phyloP scores from a whole-genome alignment of 192 early-diverging fungal genomes.

The Paraglomus occultum region DNA sequence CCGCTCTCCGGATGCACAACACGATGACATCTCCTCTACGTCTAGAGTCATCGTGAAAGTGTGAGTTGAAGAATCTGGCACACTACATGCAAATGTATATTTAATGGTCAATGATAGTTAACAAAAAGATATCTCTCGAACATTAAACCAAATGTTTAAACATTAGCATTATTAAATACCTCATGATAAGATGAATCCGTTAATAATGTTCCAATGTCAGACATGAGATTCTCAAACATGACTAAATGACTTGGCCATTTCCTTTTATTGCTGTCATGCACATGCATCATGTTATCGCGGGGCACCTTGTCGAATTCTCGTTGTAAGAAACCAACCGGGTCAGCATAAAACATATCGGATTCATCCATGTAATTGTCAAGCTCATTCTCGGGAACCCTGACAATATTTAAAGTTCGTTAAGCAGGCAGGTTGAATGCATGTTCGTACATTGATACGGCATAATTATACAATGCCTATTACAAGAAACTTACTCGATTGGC shows the following conservation, averaged over 20 bases:
- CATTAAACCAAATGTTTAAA: not conserved
- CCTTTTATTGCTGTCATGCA: constrained; percentile 28
- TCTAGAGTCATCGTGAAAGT: constrained; percentile 79
- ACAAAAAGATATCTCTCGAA: not conserved
- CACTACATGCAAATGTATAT: constrained; percentile 51
- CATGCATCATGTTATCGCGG: not conserved
- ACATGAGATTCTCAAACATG: no score
- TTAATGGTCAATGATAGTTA: no score
- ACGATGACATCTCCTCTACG: constrained; percentile 83
- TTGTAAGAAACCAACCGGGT: constrained; percentile 60
- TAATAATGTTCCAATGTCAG: constrained; percentile 48
- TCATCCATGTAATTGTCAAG: constrained; percentile 58
- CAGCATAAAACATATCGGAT: constrained; percentile 74
- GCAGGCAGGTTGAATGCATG: not conserved
- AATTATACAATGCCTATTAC: not conserved
- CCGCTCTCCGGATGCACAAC: constrained; percentile 43
- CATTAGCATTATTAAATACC: constrained; percentile 35
- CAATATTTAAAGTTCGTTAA: not conserved
- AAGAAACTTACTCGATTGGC: constrained; percentile 56
- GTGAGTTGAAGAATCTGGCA: constrained; percentile 87
- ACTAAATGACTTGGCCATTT: constrained; percentile 75
- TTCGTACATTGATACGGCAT: not conserved
- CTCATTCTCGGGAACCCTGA: constrained; percentile 32
- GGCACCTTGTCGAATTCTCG: not conserved
- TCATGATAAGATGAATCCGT: constrained; percentile 52